These are phyloP conservation scores for Mollisiaceae sp. DNA, from an alignment of 2,329 filamentous ascomycete species.

Conservation along the genomic window DNA sequence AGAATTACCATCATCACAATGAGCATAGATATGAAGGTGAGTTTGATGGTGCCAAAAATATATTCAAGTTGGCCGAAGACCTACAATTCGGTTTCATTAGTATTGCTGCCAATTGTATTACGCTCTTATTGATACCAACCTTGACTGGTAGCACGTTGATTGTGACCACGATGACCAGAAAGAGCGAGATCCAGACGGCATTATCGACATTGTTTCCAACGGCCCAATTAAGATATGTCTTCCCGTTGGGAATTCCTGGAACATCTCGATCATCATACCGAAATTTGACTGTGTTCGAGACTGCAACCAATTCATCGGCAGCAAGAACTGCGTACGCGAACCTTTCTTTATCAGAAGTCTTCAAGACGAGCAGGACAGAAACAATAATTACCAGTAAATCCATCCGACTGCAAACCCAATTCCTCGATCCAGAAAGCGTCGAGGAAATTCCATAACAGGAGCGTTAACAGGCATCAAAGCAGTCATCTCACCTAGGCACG, in stretches of 20 bases:
- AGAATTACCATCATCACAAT: slow-evolving; percentile 47
- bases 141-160: slow-evolving; percentile 47
- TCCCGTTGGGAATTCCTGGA: slow-evolving; percentile 29
- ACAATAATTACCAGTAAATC: slow-evolving; percentile 45
- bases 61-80: slow-evolving; percentile 47
- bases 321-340: slow-evolving; percentile 47
- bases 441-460: slow-evolving; percentile 47
- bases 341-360: slow-evolving; percentile 35
- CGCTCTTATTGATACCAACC: slow-evolving; percentile 32
- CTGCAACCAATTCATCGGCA: slow-evolving; percentile 46
- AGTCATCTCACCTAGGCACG: slow-evolving; percentile 49
- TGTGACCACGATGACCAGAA: slow-evolving; percentile 43
- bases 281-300: slow-evolving; percentile 45
- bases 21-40: slow-evolving; percentile 45
- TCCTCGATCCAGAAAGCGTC: slow-evolving; percentile 45
- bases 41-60: slow-evolving; percentile 46
- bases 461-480: slow-evolving; percentile 48
- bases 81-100: slow-evolving; percentile 15
- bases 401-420: slow-evolving; percentile 48
- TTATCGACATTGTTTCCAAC: slow-evolving; percentile 44
- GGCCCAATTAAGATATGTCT: slow-evolving; percentile 43
- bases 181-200: slow-evolving; percentile 47
- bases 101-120: neutral
- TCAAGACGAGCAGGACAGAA: neutral
- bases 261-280: slow-evolving; percentile 43